These are phyloP conservation scores for Ensete glaucum DNA, from an alignment of 176 grass and related monocot genomes.

Conservation along the genomic window DNA sequence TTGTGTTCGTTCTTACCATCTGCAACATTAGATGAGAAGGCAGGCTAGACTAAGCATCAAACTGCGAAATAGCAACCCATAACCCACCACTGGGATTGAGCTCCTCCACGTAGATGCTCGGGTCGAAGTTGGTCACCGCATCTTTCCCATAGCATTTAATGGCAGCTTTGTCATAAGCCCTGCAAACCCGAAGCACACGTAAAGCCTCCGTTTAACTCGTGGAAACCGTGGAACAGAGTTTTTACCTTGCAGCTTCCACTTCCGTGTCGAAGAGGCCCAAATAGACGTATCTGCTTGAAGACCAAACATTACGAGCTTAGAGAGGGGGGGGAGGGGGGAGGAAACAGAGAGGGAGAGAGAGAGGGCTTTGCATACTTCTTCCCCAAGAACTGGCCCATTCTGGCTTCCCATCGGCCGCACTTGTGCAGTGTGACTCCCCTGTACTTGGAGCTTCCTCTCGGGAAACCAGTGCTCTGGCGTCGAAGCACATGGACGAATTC, in stretches of 20 bases:
- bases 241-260: slow-evolving; percentile 24
- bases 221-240: neutral
- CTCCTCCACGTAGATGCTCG: slow-evolving; percentile 14
- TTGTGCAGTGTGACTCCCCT: slow-evolving; percentile 95
- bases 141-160: slow-evolving; percentile 23
- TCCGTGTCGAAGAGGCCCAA: slow-evolving; percentile 24
- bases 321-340: too few relatives aligned
- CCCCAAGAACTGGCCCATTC: slow-evolving; percentile 92
- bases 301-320: neutral
- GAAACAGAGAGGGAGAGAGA: neutral
- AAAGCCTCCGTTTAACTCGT: too few relatives aligned
- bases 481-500: slow-evolving; percentile 96
- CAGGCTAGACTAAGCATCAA: neutral
- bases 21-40: slow-evolving; percentile 1
- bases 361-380: slow-evolving; percentile 51
- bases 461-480: slow-evolving; percentile 80
- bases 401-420: slow-evolving; percentile 93
- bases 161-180: slow-evolving; percentile 24
- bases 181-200: neutral
- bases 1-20: slow-evolving; percentile 46
- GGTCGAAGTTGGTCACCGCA: slow-evolving; percentile 22
- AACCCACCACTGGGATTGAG: neutral
- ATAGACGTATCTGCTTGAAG: slow-evolving; percentile 21
- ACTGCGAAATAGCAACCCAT: neutral
- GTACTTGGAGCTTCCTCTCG: slow-evolving; percentile 91